Base-by-base conservation (phyloP, 2,329 filamentous ascomycete species). In the Parascedosporium putredinis region DNA sequence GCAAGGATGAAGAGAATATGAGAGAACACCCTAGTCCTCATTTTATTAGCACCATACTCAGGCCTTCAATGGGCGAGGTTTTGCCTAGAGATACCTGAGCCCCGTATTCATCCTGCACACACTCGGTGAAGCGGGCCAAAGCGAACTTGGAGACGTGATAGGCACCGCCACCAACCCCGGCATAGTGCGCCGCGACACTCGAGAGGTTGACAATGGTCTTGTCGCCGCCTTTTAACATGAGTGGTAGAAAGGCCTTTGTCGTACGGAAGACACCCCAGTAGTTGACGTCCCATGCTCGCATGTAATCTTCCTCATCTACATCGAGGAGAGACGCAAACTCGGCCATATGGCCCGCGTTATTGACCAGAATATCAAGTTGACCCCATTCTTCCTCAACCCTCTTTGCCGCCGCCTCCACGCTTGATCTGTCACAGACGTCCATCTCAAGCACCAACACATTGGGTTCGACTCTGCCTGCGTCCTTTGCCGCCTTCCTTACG, bases 111-210 rank as follows among this genome's bases (percentile, higher is more conserved):
- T 59, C 59, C 34, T 65, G 62, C 7, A 75, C 53, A 53, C 68
- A 72, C 56, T 79, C 74, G 1, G 68, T 72, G 42, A 79, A 64
- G 9, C 73, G 63, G 14, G 70, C 55, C 23, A 75, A 54, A 3
- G 74, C 75, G 27, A 76, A 60, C 57, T 79, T 79, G 33, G 63
- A 64, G 2, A 65, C 65, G 50, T 69, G 64, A 53, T 79, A 80
- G 2, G 64, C 63, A 29, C 67, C 69, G 2, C 61, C 55, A 4
- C 68, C 65, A 0, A 57, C 56, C 2, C 54, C 54, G 6, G 65
- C 57, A 48, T 66, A 51, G 49, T 67, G 62, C 1, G 64, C 69
- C 6, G 66, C 74, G 2, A 72, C 64, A 36, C 69, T 73, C 5
- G 61, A 64, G 29, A 78, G 60, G 49, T 71, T 73, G 50, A 79